Conservation (phyloP, 1,284 basidiomycete genomes). For the Thecaphora frezii region DNA sequence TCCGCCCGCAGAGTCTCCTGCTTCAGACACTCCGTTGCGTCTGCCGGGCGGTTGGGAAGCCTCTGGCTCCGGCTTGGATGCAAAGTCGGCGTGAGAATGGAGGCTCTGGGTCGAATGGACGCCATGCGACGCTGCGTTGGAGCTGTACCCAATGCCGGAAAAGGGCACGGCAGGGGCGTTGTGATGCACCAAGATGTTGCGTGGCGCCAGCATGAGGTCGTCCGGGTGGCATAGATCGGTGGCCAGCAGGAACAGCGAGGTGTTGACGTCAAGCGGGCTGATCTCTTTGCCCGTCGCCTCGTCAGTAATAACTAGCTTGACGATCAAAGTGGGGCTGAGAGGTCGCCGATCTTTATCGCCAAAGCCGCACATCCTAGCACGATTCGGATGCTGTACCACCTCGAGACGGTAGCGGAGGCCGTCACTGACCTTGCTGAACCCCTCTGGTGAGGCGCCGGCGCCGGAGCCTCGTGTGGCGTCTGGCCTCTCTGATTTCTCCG, state of each 20-base stretch:
- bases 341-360: constrained; percentile 54
- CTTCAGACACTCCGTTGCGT: too few relatives aligned
- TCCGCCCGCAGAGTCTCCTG: too few relatives aligned
- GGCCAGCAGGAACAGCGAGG: constrained; percentile 50
- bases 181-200: constrained; percentile 47
- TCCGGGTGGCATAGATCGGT: constrained; percentile 50
- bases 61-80: not conserved
- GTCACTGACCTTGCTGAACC: constrained; percentile 24
- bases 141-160: constrained; percentile 2
- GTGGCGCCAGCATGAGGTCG: constrained; percentile 36
- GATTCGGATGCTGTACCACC: constrained; percentile 46
- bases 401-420: constrained; percentile 39
- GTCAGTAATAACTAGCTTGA: constrained; percentile 46
- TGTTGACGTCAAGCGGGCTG: constrained; percentile 45
- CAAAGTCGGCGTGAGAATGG: not conserved
- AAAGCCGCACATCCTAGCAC: constrained; percentile 52
- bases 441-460: not conserved
- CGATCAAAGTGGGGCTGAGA: constrained; percentile 49
- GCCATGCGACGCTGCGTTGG: not conserved
- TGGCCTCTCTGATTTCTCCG: too few relatives aligned
- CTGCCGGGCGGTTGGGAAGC: not conserved
- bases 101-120: not conserved
- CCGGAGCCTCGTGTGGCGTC: too few relatives aligned
- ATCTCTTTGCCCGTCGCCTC: constrained; percentile 40
- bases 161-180: constrained; percentile 33